Percentiles rank a stretch among this genome's conserved stretches.
These are phyloP conservation scores for Linnemannia zychae DNA, from an alignment of 192 early-diverging fungal species.

Conservation along the genomic window DNA sequence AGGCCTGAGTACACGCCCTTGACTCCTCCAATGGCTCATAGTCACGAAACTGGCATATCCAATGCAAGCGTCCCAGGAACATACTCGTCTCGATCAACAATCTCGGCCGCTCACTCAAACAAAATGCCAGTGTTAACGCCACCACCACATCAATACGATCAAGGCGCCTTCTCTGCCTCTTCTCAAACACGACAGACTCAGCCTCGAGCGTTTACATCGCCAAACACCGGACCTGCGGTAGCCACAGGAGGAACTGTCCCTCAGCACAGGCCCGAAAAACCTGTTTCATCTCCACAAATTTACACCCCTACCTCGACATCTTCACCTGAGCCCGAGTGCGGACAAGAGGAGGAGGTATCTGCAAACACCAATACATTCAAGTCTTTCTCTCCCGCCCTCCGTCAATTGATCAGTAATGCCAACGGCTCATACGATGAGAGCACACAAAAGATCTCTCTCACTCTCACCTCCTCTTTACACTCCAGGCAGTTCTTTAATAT, in stretches of 20 bases:
- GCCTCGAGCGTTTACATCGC: not conserved
- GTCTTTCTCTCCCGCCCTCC: not conserved
- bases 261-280: too few species aligned
- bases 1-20: not conserved
- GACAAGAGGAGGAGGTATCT: not conserved
- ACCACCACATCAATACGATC: not conserved
- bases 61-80: not conserved
- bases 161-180: not conserved
- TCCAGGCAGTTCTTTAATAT: not conserved
- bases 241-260: too few species aligned
- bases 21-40: not conserved
- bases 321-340: not conserved
- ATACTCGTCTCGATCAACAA: not conserved
- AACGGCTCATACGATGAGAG: not conserved
- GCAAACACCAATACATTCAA: not conserved
- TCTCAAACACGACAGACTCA: not conserved
- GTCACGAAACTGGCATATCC: not conserved
- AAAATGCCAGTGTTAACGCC: not conserved
- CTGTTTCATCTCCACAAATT: too few species aligned
- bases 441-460: not conserved
- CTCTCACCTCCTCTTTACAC: not conserved
- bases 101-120: not conserved
- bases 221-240: too few species aligned
- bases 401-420: not conserved
- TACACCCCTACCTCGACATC: not conserved